Base-by-base conservation (phyloP, 441 rosid genomes). In the Erodium chrysanthum region DNA sequence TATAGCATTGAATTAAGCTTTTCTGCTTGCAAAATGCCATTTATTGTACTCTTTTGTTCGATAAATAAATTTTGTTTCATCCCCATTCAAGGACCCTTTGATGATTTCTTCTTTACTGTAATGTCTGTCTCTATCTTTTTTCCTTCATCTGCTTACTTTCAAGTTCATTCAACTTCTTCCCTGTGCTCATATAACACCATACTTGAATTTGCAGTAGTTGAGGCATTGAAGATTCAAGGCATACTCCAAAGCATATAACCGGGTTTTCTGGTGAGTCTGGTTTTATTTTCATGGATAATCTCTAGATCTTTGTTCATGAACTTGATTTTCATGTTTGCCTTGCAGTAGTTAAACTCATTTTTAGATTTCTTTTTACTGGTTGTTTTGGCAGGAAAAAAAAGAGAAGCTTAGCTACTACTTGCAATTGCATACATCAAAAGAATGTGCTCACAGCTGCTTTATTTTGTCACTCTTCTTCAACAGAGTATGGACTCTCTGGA, bases 401-500 rank as follows among this genome's bases (percentile, higher is more conserved):
- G n/a, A n/a, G n/a, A n/a, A n/a, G n/a, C 5, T 29, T 29, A 29
- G 33, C 3, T 29, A 29, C 33, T 29, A 29, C 5, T 29, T 29
- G n/a, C n/a, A n/a, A n/a, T 27, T 27, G 29, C 3, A 27, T 27
- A 35, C 40, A 35, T 35, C 6, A 35, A 35, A 35, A 35, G 40
- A 35, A 35, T 7, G 9, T 5, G 40, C 40, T 35, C 33, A 65
- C 0, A 67, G 60, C 46, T 68, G 69, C 60, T 74, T 74, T 72
- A 40, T 69, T 42, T 69, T 69, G 52, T 44, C 4, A 44, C 4
- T 44, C 73, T 59, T 69, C 69, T 69, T 69, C 58, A 69, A 29
- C 18, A 65, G 66, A 0, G 15, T 23, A 67, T 69, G 61, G 42
- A 46, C 64, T 60, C 76, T 66, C 73, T 74, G 76, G 70, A 33